Evolutionary conservation across 441 rosid genomes (phyloP).

Genomic region (Flueggea neowawraea): DNA sequence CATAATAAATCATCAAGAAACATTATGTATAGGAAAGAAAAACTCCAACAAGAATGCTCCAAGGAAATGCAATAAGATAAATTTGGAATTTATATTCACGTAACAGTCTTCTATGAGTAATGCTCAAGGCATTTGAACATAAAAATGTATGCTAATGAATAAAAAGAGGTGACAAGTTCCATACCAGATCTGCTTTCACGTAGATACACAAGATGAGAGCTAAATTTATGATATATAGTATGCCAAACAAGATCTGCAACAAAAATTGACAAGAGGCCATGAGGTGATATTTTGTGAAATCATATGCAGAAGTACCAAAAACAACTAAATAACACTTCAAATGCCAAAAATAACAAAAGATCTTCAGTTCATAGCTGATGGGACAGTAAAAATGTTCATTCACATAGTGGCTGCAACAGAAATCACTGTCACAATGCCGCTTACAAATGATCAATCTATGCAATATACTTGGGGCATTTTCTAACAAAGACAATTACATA

Average conservation of each 20-base stretch:
- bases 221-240: slow-evolving; percentile 71
- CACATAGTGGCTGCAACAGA: too few relatives aligned
- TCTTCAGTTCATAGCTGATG: background rate
- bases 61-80: too few relatives aligned
- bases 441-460: too few relatives aligned
- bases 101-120: too few relatives aligned
- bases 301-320: background rate
- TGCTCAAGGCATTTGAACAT: too few relatives aligned
- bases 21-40: too few relatives aligned
- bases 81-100: too few relatives aligned
- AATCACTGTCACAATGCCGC: too few relatives aligned
- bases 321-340: background rate
- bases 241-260: slow-evolving; percentile 77
- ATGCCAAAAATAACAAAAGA: background rate
- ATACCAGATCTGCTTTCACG: slow-evolving; percentile 77
- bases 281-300: background rate
- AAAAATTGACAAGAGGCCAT: slow-evolving; percentile 7
- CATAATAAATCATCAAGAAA: too few relatives aligned
- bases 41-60: too few relatives aligned
- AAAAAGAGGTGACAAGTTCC: slow-evolving; percentile 8
- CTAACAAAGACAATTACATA: too few relatives aligned
- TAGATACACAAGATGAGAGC: slow-evolving; percentile 67
- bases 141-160: background rate
- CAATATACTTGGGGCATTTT: too few relatives aligned
- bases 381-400: background rate